Evolutionary conservation across 768 basidiomycete species (phyloP).

Genomic region (Leccinum arenicola): DNA sequence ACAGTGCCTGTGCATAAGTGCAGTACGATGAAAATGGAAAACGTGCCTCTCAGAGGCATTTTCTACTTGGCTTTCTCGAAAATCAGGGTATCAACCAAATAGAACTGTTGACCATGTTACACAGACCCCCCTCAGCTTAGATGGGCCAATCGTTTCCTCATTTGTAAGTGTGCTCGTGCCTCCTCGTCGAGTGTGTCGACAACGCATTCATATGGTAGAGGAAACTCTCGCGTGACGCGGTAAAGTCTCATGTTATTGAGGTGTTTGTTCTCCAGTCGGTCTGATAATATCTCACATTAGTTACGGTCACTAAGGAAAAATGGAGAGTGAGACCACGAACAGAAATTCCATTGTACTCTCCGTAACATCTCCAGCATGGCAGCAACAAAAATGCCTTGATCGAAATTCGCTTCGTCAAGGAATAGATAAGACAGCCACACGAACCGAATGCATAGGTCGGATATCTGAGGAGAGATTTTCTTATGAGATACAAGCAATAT

Average conservation of each 20-base stretch:
- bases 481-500: background rate
- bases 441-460: constrained; percentile 76
- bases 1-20: background rate
- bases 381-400: constrained; percentile 62
- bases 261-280: constrained; percentile 88
- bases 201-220: constrained; percentile 61
- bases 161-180: constrained; percentile 14
- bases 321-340: constrained; percentile 39
- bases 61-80: too few relatives aligned
- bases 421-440: constrained; percentile 82
- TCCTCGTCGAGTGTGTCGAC: constrained; percentile 48
- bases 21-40: background rate
- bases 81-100: background rate
- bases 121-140: constrained; percentile 14
- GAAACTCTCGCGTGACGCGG: constrained; percentile 81
- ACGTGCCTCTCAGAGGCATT: background rate
- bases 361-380: constrained; percentile 75
- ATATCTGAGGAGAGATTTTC: constrained; percentile 42
- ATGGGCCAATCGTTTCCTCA: constrained; percentile 17
- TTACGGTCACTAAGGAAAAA: background rate
- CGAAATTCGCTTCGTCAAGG: constrained; percentile 40
- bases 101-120: background rate
- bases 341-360: constrained; percentile 90
- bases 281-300: constrained; percentile 37
- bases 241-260: constrained; percentile 91